phyloP scores from a whole-genome alignment of 306 rosid genomes.

The Inga leiocalycina region DNA sequence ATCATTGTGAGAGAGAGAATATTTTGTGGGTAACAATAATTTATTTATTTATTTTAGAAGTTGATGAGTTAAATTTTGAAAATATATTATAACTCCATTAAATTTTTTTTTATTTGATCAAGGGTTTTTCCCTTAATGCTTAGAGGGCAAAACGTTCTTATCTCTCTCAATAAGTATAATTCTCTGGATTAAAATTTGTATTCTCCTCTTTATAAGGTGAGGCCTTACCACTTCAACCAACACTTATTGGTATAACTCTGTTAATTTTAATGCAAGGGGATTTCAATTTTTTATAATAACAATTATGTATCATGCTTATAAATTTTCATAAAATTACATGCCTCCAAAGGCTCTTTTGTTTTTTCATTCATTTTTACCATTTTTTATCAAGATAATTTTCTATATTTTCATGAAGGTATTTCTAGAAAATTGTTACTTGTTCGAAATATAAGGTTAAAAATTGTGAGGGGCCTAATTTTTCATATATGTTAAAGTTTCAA shows the following conservation, averaged over 20 bases:
- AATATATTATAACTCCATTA: too few relatives aligned
- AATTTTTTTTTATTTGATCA: too few relatives aligned
- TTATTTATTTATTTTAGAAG: not conserved
- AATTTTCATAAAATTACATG: not conserved
- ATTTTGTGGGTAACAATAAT: not conserved
- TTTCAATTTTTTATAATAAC: not conserved
- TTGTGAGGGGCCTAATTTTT: too few relatives aligned
- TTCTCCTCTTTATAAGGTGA: too few relatives aligned
- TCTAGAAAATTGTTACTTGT: too few relatives aligned
- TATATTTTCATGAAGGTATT: not conserved
- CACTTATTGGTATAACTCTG: too few relatives aligned
- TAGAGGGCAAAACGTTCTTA: too few relatives aligned
- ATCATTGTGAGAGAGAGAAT: not conserved
- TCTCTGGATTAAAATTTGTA: rapidly evolving
- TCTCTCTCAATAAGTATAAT: rapidly evolving
- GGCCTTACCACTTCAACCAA: too few relatives aligned
- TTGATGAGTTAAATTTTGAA: too few relatives aligned
- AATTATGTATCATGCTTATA: not conserved
- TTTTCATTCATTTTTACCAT: not conserved
- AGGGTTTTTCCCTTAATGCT: too few relatives aligned
- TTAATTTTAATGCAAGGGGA: not conserved
- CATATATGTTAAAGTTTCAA: too few relatives aligned
- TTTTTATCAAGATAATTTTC: not conserved
- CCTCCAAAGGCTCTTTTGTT: not conserved
- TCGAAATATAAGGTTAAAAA: too few relatives aligned